A percentile compares a stretch with the other conserved stretches of the same genome.
These are phyloP conservation scores for Lactarius hengduanensis DNA, from an alignment of 768 basidiomycete genomes.

Conservation along the genomic window DNA sequence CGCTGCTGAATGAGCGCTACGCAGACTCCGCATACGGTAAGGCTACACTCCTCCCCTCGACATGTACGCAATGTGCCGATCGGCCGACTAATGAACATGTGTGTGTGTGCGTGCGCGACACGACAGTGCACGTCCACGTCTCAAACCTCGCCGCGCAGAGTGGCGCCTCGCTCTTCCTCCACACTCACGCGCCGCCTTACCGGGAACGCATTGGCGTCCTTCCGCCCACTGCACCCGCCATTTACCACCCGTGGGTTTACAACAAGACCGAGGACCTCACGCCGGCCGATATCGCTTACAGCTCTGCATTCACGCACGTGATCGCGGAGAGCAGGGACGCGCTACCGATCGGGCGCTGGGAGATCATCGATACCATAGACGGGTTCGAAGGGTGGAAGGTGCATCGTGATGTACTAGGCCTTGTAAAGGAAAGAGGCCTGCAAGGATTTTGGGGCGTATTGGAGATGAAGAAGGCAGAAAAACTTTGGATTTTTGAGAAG, in stretches of 20 bases:
- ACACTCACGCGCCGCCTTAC: conserved; percentile 60
- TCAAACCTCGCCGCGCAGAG: conserved; percentile 86
- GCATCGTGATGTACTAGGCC: conserved; percentile 32
- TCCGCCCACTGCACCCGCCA: conserved; percentile 21
- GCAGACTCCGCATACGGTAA: conserved; percentile 37
- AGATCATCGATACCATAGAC: conserved; percentile 41
- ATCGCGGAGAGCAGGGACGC: conserved; percentile 48
- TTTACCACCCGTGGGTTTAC: conserved; percentile 55
- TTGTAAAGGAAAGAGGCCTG: conserved; percentile 31
- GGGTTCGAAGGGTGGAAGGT: conserved; percentile 46
- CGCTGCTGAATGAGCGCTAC: conserved; percentile 55
- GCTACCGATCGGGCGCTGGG: conserved; percentile 40
- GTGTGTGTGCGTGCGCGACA: no score
- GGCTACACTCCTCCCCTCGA: conserved; percentile 1
- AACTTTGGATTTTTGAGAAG: conserved; percentile 53
- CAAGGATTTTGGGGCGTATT: conserved; percentile 33
- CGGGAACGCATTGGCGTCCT: conserved; percentile 30
- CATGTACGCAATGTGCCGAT: background rate
- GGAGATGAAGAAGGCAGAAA: conserved; percentile 40
- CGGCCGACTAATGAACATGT: conserved; percentile 18
- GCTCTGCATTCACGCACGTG: conserved; percentile 55
- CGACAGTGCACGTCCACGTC: conserved; percentile 67
- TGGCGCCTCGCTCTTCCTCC: conserved; percentile 86
- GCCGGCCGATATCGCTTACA: conserved; percentile 40
- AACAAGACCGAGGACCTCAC: conserved; percentile 77